Percentiles rank a stretch among this genome's conserved stretches.
Evolutionary conservation across 805 yeast species (phyloP).

Genomic region (Schwanniomyces vanrijiae): DNA sequence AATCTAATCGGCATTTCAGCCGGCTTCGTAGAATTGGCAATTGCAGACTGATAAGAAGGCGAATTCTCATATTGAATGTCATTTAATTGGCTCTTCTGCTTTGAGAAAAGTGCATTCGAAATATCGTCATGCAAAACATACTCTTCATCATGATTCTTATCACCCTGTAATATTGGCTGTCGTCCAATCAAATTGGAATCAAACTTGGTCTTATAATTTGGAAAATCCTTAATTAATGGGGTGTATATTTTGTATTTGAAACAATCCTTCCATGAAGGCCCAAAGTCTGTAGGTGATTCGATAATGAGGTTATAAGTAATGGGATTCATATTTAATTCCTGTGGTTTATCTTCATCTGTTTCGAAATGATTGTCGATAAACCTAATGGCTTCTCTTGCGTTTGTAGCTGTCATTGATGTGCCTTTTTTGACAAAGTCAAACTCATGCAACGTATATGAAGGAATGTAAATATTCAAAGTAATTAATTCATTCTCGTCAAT

Average conservation of each 20-base stretch:
- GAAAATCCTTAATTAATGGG: slow-evolving; percentile 52
- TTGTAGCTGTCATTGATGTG: slow-evolving; percentile 54
- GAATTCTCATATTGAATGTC: slow-evolving; percentile 32
- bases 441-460: slow-evolving; percentile 58
- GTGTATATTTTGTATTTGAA: slow-evolving; percentile 42
- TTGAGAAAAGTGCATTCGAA: slow-evolving; percentile 3
- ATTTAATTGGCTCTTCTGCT: slow-evolving; percentile 11
- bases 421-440: slow-evolving; percentile 59
- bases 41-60: slow-evolving; percentile 20
- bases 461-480: slow-evolving; percentile 45
- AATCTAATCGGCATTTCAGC: slow-evolving; percentile 55
- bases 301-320: slow-evolving; percentile 20
- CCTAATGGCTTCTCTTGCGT: slow-evolving; percentile 63
- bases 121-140: slow-evolving; percentile 1
- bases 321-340: not conserved
- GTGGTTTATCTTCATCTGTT: slow-evolving; percentile 8
- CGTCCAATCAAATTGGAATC: slow-evolving; percentile 26
- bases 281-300: slow-evolving; percentile 43
- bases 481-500: slow-evolving; percentile 17
- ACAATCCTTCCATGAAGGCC: slow-evolving; percentile 53
- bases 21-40: slow-evolving; percentile 22
- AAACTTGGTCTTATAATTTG: slow-evolving; percentile 40
- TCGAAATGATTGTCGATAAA: slow-evolving; percentile 53
- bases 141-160: not conserved
- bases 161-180: slow-evolving; percentile 3